Percentiles rank a stretch among this genome's conserved stretches.
Conservation (phyloP, 2,329 filamentous ascomycete species). For the Nothomitra cinnamomea region DNA sequence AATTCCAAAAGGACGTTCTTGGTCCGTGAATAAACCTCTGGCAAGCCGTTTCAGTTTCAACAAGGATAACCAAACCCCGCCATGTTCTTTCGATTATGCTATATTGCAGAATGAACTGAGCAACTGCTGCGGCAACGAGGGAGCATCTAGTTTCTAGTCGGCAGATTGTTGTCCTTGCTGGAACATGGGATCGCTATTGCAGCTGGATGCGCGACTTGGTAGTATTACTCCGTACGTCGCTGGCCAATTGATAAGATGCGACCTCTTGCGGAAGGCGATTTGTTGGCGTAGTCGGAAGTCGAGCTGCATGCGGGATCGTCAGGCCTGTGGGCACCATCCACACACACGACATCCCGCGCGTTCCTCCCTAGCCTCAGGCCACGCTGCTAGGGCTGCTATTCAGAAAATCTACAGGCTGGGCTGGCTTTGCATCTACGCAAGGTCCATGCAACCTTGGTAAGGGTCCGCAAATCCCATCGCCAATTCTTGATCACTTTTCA, state of each 20-base stretch:
- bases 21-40: too few species aligned
- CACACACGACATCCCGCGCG: constrained; percentile 3
- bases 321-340: background rate
- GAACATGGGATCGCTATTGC: background rate
- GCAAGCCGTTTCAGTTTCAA: background rate
- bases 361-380: background rate
- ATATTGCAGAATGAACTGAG: too few species aligned
- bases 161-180: too few species aligned
- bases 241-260: constrained; percentile 3
- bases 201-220: background rate
- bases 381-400: background rate
- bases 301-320: constrained; percentile 2
- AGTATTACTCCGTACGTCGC: background rate
- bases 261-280: background rate
- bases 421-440: background rate
- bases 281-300: background rate
- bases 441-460: background rate
- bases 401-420: background rate
- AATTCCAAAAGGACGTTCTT: too few species aligned
- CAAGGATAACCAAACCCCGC: background rate
- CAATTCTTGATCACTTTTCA: background rate
- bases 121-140: too few species aligned
- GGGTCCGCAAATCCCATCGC: background rate
- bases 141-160: too few species aligned
- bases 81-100: background rate